Base-by-base conservation (phyloP, 768 basidiomycete genomes). In the Lactarius evosmus region DNA sequence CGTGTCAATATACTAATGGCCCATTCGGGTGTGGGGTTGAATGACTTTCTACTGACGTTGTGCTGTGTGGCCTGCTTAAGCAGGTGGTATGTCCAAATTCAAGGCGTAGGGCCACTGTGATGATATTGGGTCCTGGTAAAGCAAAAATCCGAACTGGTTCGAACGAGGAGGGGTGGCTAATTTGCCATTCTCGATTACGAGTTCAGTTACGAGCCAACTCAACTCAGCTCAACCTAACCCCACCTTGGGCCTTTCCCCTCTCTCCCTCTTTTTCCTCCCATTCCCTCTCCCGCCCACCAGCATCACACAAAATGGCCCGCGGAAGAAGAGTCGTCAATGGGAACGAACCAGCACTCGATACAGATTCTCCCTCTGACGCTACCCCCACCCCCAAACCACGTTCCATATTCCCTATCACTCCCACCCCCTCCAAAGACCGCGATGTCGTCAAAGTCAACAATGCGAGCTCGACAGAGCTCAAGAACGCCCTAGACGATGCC, bases 401-500 rank as follows among this genome's bases (percentile, higher is more conserved):
- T 58, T 38, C 60, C 61, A 56, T 60, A 22, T 30, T 71, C 16
- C 72, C 69, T 49, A 64, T 66, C 53, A 65, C 70, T 8, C 61
- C 73, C 25, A 61, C 67, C 30, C 58, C 69, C 34, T 63, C 57
- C 14, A 69, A 62, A 46, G 70, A 70, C 44, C 70, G 75, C 36
- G 78, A 79, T 46, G 74, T 72, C 41, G 76, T 82, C 62, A 79
- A 79, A 63, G 77, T 84, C 59, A 85, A 85, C 75, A 82, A 81
- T 62, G 76, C 79, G 29, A 82, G 77, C 67, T 69, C 78, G 51
- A 70, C 72, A 9, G 83, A 84, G 69, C 77, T 85, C 67, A 85
- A 85, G 72, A 75, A 76, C 60, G 78, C 83, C 9, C 76, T 80
- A 66, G 95, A 98, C 75, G 95, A 98, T 77, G 88, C 88, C 51